A percentile compares a stretch with the other conserved stretches of the same genome.
phyloP scores from a whole-genome alignment of 352 stramenopile genomes.

The Phytophthora gonapodyides region DNA sequence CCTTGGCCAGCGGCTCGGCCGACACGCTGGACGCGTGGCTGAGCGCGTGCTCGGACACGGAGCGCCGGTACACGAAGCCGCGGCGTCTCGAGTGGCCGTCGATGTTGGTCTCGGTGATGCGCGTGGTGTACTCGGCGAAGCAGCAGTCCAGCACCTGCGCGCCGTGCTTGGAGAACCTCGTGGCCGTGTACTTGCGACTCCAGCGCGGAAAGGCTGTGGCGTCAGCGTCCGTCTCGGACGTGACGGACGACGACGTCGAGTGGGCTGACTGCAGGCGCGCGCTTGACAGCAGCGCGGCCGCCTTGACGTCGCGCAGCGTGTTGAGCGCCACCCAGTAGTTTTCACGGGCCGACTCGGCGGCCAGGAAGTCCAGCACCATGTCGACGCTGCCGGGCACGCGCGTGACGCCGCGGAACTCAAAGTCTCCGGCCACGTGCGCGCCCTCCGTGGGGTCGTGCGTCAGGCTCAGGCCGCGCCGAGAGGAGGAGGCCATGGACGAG shows the following conservation, averaged over 20 bases:
- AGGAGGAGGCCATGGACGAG: constrained; percentile 34
- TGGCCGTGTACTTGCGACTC: constrained; percentile 68
- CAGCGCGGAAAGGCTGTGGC: constrained; percentile 58
- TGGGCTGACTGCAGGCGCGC: constrained; percentile 38
- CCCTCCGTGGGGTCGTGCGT: constrained; percentile 15
- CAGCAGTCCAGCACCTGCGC: constrained; percentile 59
- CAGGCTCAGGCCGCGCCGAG: constrained; percentile 24
- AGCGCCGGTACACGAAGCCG: constrained; percentile 79
- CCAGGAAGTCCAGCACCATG: constrained; percentile 58
- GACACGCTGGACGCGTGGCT: constrained; percentile 54
- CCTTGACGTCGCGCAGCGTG: constrained; percentile 63
- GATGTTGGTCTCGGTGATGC: constrained; percentile 33
- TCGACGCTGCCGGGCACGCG: constrained; percentile 64
- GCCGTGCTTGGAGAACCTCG: constrained; percentile 64
- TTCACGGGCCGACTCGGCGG: constrained; percentile 61
- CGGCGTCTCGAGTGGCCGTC: constrained; percentile 34
- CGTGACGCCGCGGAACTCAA: constrained; percentile 73
- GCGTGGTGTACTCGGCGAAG: constrained; percentile 64
- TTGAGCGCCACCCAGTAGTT: constrained; percentile 79
- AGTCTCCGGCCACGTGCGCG: constrained; percentile 34
- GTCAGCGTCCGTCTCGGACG: constrained; percentile 37
- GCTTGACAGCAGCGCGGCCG: constrained; percentile 50
- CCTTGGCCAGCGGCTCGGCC: constrained; percentile 40
- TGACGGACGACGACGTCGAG: constrained; percentile 37
- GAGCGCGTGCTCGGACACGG: constrained; percentile 55